Conservation (phyloP, 257 asterid genomes). For the Catharanthus roseus region DNA sequence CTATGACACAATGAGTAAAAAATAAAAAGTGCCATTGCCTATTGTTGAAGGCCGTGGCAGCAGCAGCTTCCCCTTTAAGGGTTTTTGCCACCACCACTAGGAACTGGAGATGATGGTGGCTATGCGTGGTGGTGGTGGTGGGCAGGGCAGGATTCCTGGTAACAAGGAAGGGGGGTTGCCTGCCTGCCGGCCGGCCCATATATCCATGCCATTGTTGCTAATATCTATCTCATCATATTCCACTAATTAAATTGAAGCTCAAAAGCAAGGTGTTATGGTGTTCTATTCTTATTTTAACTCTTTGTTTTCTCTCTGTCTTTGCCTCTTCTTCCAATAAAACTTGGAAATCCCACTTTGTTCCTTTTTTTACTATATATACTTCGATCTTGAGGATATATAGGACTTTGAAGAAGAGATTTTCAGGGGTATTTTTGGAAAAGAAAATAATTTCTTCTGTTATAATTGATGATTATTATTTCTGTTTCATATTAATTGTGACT, state of each 20-base stretch:
- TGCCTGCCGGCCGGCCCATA: conserved; percentile 6
- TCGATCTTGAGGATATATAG: not conserved
- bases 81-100: conserved; percentile 18
- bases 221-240: not conserved
- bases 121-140: conserved; percentile 23
- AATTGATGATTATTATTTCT: too few species aligned
- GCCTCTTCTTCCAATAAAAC: conserved; percentile 12
- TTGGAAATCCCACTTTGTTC: conserved; percentile 1
- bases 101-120: not conserved
- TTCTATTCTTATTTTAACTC: conserved; percentile 26
- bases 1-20: too few species aligned
- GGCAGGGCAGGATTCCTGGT: conserved; percentile 42
- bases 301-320: conserved; percentile 22
- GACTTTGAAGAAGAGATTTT: not conserved
- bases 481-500: too few species aligned
- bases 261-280: conserved; percentile 10
- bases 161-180: conserved; percentile 48
- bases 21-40: not conserved
- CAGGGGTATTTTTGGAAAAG: too few species aligned
- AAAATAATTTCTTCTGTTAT: too few species aligned
- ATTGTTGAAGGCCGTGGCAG: conserved; percentile 1
- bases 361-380: not conserved
- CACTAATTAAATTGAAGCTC: conserved; percentile 5
- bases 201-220: not conserved
- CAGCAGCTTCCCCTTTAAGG: conserved; percentile 6